phyloP scores from a whole-genome alignment of 2,329 filamentous ascomycete genomes.

The Hymenoscyphus linearis region DNA sequence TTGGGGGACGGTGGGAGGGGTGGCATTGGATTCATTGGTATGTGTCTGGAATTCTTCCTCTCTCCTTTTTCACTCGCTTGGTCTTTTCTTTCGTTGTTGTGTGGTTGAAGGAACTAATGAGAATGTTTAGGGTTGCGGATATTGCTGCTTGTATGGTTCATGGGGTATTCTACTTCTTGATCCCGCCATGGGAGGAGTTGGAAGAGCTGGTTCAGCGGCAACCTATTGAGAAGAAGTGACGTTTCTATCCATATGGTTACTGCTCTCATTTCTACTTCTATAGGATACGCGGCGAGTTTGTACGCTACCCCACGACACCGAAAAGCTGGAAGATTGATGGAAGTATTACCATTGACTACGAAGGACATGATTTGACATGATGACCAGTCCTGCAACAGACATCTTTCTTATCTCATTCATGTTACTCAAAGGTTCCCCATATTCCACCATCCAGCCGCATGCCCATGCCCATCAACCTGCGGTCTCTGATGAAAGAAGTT shows the following conservation, averaged over 20 bases:
- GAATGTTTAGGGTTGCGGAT: conserved; percentile 9
- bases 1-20: conserved; percentile 26
- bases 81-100: neutral
- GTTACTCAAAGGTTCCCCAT: conserved; percentile 14
- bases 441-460: conserved; percentile 27
- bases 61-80: neutral
- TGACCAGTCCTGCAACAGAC: too few relatives aligned
- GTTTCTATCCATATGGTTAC: too few relatives aligned
- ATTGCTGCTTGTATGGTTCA: conserved; percentile 14
- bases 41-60: neutral
- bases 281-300: too few relatives aligned
- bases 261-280: too few relatives aligned
- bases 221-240: neutral
- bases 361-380: too few relatives aligned
- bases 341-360: too few relatives aligned
- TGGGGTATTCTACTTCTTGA: conserved; percentile 9
- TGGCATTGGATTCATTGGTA: conserved; percentile 19
- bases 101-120: neutral
- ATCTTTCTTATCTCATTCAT: too few relatives aligned
- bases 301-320: too few relatives aligned
- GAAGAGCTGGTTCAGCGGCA: neutral
- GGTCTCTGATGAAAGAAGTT: conserved; percentile 42
- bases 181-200: conserved; percentile 10
- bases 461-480: conserved; percentile 18
- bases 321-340: too few relatives aligned